phyloP scores from a whole-genome alignment of 148 eudicot genomes.

The Rhododendron ovatum region DNA sequence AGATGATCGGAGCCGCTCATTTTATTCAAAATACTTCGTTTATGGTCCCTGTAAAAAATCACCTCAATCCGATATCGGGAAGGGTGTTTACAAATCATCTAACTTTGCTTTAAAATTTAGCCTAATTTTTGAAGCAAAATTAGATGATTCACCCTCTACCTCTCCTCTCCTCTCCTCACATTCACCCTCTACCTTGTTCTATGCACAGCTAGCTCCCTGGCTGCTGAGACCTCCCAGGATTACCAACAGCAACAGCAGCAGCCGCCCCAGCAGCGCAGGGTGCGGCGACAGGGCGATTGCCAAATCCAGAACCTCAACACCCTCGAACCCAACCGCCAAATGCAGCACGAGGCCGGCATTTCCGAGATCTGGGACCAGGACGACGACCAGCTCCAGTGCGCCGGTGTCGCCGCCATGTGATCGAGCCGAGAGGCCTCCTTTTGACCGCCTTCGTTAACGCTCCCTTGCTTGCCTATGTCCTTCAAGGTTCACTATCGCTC shows the following conservation, averaged over 20 bases:
- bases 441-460: conserved; percentile 8
- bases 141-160: no score
- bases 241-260: background rate
- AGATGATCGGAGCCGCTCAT: no score
- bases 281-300: background rate
- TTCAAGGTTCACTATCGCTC: background rate
- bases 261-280: no score
- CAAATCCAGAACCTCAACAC: background rate
- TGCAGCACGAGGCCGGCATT: conserved; percentile 4
- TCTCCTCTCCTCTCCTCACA: background rate
- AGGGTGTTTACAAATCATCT: no score
- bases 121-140: no score
- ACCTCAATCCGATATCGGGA: no score
- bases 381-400: background rate
- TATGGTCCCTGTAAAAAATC: no score
- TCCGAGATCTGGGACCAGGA: background rate
- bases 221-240: background rate
- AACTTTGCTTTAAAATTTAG: no score
- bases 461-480: conserved; percentile 2
- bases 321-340: background rate
- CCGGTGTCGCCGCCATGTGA: background rate
- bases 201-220: background rate
- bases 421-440: conserved; percentile 1
- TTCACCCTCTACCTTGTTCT: background rate
- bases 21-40: no score